Base-by-base conservation (phyloP, 116 monocot species). In the Dioscorea cayenensis region DNA sequence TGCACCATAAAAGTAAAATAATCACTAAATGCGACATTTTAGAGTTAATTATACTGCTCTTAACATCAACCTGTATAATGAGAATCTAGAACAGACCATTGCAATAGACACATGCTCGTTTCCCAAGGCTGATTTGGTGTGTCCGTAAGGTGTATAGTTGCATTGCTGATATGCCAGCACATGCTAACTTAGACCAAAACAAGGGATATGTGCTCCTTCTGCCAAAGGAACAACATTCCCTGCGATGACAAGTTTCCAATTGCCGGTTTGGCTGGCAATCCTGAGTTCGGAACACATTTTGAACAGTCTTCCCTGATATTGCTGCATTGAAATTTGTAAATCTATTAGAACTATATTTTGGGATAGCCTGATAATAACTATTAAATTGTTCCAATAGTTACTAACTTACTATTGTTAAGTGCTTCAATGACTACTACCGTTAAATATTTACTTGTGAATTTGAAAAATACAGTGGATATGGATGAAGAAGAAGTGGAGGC, bases 271-370 rank as follows among this genome's bases (percentile, higher is more conserved):
- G 36, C 79, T 64, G 81, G 77, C 63, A 82, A 78, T 65, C 76
- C 22, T 75, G 76, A 66, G 79, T 60, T 79, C 77, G 65, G 83
- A 83, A 65, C 72, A 79, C 71, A 83, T 83, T 86, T 82, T 86
- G 84, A 58, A 86, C 59, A 69, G 78, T 80, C 78, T 79, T 84
- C 82, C 80, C 86, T 67, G 84, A 81, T 77, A 84, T 58, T 66
- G 80, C 97, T 97, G 97, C 97, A 97, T 61, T 66, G 63, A 90
- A 88, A 85, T 90, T 94, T 32, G 35, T 68, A 90, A 86, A 80
- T 76, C 75, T 86, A 89, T 91, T 73, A 91, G 83, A 76, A 69
- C 69, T 77, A 72, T 8, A 71, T 64, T 38, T 76, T 67, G 13
- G 21, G 28, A 51, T 60, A 80, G 25, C 14, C 73, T 72, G 60